Conservation (phyloP, 2,329 filamentous ascomycete species). For the Rugonectria rugulosa region DNA sequence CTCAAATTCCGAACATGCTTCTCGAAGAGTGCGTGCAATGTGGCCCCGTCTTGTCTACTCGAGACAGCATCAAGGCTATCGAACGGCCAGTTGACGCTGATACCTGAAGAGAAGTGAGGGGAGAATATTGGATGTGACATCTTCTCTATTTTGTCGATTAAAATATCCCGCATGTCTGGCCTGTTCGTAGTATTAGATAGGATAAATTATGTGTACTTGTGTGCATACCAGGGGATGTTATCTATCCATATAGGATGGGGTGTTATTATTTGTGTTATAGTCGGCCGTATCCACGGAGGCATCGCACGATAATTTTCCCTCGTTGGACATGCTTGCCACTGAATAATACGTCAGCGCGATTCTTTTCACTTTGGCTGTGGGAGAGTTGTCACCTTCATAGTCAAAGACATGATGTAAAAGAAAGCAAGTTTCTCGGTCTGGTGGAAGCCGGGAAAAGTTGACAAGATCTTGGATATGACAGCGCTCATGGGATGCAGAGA, state of each 20-base stretch:
- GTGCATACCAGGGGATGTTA: slow-evolving; percentile 1
- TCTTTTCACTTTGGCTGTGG: no score
- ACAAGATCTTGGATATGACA: background rate
- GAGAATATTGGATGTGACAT: background rate
- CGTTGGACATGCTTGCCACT: background rate
- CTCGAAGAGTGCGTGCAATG: slow-evolving; percentile 3
- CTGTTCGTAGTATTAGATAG: background rate
- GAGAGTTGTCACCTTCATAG: background rate
- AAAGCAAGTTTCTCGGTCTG: background rate
- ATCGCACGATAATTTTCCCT: background rate
- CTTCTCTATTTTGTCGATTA: background rate
- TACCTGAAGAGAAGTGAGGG: background rate
- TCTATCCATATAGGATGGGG: slow-evolving; percentile 4
- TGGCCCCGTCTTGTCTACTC: background rate
- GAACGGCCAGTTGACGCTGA: background rate
- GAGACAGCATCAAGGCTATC: slow-evolving; percentile 3
- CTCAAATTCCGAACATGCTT: slow-evolving; percentile 1
- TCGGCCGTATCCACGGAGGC: slow-evolving; percentile 3
- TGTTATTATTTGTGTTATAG: background rate
- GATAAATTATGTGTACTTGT: background rate
- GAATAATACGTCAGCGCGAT: background rate
- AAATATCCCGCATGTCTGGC: background rate
- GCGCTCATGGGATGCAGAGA: background rate
- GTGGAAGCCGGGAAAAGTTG: background rate
- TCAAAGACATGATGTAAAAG: background rate